These are phyloP conservation scores for Penicillium daleae DNA, from an alignment of 495 filamentous ascomycete genomes.

Conservation along the genomic window DNA sequence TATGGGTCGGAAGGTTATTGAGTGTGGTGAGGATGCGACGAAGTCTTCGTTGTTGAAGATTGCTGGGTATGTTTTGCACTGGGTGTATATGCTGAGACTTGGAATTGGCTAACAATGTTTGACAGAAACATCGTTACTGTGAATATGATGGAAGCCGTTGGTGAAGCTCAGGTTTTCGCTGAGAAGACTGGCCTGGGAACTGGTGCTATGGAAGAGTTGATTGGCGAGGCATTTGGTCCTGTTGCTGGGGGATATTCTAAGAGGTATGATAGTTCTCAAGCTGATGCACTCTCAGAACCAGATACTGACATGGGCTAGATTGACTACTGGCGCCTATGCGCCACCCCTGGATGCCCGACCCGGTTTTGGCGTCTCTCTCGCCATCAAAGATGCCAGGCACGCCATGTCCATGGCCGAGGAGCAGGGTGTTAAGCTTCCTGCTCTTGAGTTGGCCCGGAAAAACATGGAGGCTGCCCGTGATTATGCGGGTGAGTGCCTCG, in stretches of 20 bases:
- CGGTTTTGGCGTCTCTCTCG: slow-evolving; percentile 49
- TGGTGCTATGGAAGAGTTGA: slow-evolving; percentile 52
- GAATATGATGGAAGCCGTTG: slow-evolving; percentile 55
- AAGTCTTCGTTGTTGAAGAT: slow-evolving; percentile 52
- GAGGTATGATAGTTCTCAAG: slow-evolving; percentile 33
- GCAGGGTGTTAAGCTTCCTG: slow-evolving; percentile 42
- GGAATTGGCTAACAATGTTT: slow-evolving; percentile 5
- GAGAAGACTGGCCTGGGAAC: slow-evolving; percentile 58
- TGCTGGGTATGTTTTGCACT: slow-evolving; percentile 37
- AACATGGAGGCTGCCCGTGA: slow-evolving; percentile 49
- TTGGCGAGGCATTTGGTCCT: slow-evolving; percentile 55
- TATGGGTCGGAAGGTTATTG: slow-evolving; percentile 51
- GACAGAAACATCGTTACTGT: slow-evolving; percentile 50
- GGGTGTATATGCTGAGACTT: background rate
- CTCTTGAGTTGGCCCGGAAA: slow-evolving; percentile 38
- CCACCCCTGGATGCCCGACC: slow-evolving; percentile 45
- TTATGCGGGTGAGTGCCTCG: slow-evolving; percentile 47
- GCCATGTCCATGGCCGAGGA: slow-evolving; percentile 43
- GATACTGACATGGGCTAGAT: slow-evolving; percentile 24
- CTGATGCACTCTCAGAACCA: background rate
- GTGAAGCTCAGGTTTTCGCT: slow-evolving; percentile 58
- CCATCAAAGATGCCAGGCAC: slow-evolving; percentile 53
- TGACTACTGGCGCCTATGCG: slow-evolving; percentile 51
- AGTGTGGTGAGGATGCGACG: slow-evolving; percentile 52
- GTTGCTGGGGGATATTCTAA: slow-evolving; percentile 54